phyloP scores from a whole-genome alignment of 306 rosid genomes.

The Cajanus cajan region DNA sequence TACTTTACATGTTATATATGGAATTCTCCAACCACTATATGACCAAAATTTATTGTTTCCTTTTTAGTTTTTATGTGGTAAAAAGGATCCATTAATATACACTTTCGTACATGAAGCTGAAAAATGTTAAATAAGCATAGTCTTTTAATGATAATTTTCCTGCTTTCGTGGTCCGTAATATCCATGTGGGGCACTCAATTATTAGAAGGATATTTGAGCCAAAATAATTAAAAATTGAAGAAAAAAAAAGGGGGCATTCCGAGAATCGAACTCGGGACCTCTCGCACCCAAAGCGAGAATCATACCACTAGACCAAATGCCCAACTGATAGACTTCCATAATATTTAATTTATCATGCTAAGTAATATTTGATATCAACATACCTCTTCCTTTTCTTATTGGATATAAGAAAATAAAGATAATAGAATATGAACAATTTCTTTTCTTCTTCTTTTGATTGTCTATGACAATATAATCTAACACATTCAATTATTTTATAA shows the following conservation, averaged over 20 bases:
- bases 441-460: no score
- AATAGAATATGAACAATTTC: no score
- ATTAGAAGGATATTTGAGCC: not conserved
- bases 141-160: not conserved
- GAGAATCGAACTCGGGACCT: constrained; percentile 7
- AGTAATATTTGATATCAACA: no score
- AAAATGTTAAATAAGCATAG: not conserved
- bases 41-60: no score
- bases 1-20: not conserved
- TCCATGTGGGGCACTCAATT: not conserved
- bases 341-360: no score
- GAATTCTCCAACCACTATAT: not conserved
- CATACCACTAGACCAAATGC: not conserved
- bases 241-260: not conserved
- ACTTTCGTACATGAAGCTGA: not conserved
- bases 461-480: no score
- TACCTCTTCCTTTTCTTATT: no score
- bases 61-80: not conserved
- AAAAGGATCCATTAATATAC: not conserved
- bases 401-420: no score
- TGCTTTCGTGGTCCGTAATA: not conserved
- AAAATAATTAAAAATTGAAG: not conserved
- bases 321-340: no score
- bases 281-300: constrained; percentile 7
- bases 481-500: no score